These are phyloP conservation scores for Diaporthe nobilis DNA, from an alignment of 2,329 filamentous ascomycete genomes.

Conservation along the genomic window DNA sequence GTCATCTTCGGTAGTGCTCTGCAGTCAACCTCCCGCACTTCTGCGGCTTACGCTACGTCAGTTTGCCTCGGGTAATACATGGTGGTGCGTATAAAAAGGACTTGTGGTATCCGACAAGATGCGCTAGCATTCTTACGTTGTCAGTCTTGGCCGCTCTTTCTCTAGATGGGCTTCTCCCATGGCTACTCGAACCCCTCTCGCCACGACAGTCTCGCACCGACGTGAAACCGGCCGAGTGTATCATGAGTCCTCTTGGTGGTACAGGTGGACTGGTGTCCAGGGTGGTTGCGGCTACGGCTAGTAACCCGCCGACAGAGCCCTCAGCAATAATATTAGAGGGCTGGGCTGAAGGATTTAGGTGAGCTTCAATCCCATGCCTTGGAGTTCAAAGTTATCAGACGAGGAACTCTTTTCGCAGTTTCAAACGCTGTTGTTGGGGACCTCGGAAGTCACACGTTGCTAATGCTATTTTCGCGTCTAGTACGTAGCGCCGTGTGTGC, in stretches of 20 bases:
- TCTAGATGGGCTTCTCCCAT: neutral
- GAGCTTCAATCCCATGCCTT: neutral
- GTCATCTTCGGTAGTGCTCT: constrained; percentile 23
- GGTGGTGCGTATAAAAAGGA: neutral
- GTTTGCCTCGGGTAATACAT: neutral
- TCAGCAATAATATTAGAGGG: constrained; percentile 37
- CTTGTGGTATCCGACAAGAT: constrained; percentile 12
- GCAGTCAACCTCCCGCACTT: neutral
- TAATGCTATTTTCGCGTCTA: neutral
- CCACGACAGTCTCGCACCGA: neutral
- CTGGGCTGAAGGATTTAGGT: constrained; percentile 42
- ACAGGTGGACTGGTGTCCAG: constrained; percentile 13
- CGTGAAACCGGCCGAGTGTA: neutral
- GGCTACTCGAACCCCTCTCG: neutral
- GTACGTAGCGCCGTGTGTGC: constrained; percentile 22
- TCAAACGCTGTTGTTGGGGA: neutral
- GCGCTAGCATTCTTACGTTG: neutral
- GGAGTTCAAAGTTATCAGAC: neutral
- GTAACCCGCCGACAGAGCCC: constrained; percentile 21
- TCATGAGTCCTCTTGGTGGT: constrained; percentile 36
- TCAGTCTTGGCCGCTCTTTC: neutral
- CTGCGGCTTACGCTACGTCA: constrained; percentile 33
- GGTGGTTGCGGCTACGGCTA: neutral
- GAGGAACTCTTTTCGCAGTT: neutral
- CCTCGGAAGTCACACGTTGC: neutral